phyloP scores from a whole-genome alignment of 331 rosid genomes.

The Cydonia oblonga region DNA sequence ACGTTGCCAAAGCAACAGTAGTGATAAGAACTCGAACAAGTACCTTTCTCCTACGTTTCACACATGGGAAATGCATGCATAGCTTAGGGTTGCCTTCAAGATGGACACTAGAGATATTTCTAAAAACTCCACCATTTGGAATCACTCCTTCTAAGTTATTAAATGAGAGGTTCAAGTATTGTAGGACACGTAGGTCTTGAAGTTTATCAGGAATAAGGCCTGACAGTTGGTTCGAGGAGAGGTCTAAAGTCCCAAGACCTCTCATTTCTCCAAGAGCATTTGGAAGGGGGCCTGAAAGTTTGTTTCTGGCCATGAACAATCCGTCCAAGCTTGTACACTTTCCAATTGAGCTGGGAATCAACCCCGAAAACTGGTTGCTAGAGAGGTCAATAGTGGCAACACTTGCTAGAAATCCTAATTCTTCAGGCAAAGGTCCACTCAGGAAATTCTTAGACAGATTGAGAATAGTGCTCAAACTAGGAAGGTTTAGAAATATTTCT shows the following conservation, averaged over 20 bases:
- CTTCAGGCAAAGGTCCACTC: slow-evolving; percentile 52
- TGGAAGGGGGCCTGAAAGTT: slow-evolving; percentile 58
- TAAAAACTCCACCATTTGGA: slow-evolving; percentile 41
- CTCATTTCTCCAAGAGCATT: slow-evolving; percentile 27
- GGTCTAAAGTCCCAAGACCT: slow-evolving; percentile 53
- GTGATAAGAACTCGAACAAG: not conserved
- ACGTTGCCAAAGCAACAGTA: slow-evolving; percentile 8
- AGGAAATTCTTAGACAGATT: slow-evolving; percentile 56
- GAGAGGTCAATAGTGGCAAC: slow-evolving; percentile 51
- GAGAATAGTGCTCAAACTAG: slow-evolving; percentile 35
- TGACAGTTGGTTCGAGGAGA: slow-evolving; percentile 59
- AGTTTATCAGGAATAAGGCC: slow-evolving; percentile 57
- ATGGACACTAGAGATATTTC: slow-evolving; percentile 26
- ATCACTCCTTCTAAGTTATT: slow-evolving; percentile 56
- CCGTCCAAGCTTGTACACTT: slow-evolving; percentile 52
- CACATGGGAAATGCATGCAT: slow-evolving; percentile 31
- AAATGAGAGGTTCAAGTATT: slow-evolving; percentile 45
- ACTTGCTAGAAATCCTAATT: slow-evolving; percentile 23
- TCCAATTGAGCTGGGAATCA: slow-evolving; percentile 40
- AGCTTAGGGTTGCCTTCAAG: slow-evolving; percentile 57
- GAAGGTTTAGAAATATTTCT: slow-evolving; percentile 37
- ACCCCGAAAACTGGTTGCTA: slow-evolving; percentile 37
- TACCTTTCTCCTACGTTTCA: slow-evolving; percentile 10
- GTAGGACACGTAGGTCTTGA: slow-evolving; percentile 30
- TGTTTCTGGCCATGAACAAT: slow-evolving; percentile 34